phyloP scores from a whole-genome alignment of 176 grass and related monocot genomes.

The Triticum timopheevii region DNA sequence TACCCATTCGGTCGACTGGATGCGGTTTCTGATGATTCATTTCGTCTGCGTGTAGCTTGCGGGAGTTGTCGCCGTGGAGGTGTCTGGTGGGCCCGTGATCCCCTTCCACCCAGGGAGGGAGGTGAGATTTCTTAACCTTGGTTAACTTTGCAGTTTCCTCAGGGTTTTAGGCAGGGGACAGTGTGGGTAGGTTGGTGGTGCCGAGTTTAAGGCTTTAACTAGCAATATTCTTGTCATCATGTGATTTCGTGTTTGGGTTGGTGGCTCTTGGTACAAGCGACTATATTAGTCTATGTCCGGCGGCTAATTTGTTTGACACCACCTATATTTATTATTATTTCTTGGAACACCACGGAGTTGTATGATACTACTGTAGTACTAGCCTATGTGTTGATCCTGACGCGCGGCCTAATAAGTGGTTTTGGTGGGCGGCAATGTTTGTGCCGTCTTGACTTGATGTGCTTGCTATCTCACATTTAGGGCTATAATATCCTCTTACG shows the following conservation, averaged over 20 bases:
- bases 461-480: background rate
- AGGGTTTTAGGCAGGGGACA: slow-evolving; percentile 20
- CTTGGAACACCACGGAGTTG: background rate
- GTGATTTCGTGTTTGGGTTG: background rate
- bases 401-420: background rate
- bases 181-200: background rate
- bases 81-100: slow-evolving; percentile 54
- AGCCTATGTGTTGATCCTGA: background rate
- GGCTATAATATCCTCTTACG: background rate
- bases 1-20: background rate
- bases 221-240: background rate
- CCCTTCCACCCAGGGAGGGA: slow-evolving; percentile 66
- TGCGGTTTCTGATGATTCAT: slow-evolving; percentile 8
- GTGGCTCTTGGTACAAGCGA: background rate
- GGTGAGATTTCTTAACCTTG: slow-evolving; percentile 33
- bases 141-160: background rate
- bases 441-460: background rate
- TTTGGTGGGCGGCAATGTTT: no score
- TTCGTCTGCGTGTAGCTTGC: slow-evolving; percentile 34
- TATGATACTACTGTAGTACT: background rate
- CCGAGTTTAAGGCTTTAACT: background rate
- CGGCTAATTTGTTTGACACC: background rate
- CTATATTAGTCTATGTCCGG: background rate
- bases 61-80: slow-evolving; percentile 64
- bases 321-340: background rate